Conservation (phyloP, 306 rosid species). For the Dalbergia oliveri region DNA sequence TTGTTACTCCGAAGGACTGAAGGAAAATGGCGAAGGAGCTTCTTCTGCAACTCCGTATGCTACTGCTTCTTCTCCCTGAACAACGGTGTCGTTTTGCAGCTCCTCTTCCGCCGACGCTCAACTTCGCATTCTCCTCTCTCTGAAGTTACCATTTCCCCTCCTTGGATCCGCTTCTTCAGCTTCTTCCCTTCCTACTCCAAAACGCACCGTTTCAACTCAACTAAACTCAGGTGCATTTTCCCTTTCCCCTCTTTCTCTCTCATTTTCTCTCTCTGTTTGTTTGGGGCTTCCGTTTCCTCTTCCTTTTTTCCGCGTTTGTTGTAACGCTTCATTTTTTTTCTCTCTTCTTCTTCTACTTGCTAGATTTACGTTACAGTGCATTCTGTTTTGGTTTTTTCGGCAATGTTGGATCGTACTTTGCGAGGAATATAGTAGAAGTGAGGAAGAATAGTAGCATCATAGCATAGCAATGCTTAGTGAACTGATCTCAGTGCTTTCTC, state of each 20-base stretch:
- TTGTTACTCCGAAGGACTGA: constrained; percentile 48
- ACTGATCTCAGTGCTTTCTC: constrained; percentile 23
- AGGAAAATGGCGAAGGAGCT: constrained; percentile 73
- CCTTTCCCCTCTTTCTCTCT: neutral
- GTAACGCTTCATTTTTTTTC: neutral
- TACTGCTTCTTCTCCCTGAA: constrained; percentile 56
- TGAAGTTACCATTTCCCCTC: constrained; percentile 12
- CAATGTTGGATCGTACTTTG: constrained; percentile 5
- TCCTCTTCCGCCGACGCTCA: constrained; percentile 34
- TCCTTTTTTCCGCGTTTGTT: neutral
- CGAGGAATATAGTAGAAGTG: constrained; percentile 43
- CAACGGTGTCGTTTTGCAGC: constrained; percentile 66
- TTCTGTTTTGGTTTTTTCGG: neutral
- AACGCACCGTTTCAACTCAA: neutral
- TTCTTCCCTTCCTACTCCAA: neutral
- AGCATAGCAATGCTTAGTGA: neutral
- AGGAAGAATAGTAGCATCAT: constrained; percentile 18
- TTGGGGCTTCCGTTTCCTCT: neutral
- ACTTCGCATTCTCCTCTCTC: constrained; percentile 47
- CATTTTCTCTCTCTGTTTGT: neutral
- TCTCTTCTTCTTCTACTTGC: neutral
- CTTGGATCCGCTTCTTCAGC: constrained; percentile 55
- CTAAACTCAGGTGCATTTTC: constrained; percentile 44
- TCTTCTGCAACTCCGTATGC: constrained; percentile 76
- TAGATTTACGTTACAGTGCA: constrained; percentile 18